Conservation (phyloP, 2,329 filamentous ascomycete genomes). For the Mollisia scopiformis region DNA sequence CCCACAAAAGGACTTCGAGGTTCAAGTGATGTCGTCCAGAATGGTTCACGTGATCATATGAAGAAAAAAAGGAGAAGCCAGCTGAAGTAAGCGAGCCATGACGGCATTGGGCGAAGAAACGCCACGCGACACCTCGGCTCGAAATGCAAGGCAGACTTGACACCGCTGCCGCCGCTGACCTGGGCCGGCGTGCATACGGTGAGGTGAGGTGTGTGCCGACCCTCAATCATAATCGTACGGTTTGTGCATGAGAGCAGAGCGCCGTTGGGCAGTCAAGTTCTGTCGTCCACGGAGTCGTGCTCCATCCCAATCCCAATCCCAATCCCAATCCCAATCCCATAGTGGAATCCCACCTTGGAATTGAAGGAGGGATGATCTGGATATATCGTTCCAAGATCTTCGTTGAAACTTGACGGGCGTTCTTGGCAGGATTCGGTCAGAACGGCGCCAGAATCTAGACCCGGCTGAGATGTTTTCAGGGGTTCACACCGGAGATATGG, state of each 20-base stretch:
- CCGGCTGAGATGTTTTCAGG: not conserved
- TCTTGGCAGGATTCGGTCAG: not conserved
- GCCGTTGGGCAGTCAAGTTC: too few species aligned
- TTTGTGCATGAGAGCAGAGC: not conserved
- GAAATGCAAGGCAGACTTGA: not conserved
- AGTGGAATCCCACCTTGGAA: not conserved
- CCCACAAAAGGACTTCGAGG: too few species aligned
- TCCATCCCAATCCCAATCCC: too few species aligned
- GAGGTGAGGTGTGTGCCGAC: too few species aligned
- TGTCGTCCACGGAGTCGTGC: too few species aligned
- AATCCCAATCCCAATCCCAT: not conserved
- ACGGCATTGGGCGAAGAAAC: too few species aligned
- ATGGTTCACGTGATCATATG: too few species aligned
- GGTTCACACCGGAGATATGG: not conserved
- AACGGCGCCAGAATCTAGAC: not conserved
- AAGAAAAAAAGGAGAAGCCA: not conserved
- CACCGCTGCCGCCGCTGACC: too few species aligned
- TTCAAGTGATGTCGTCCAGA: too few species aligned
- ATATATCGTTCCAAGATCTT: not conserved
- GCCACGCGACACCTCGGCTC: not conserved
- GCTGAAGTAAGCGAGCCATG: not conserved
- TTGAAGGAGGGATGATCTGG: not conserved
- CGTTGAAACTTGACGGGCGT: not conserved
- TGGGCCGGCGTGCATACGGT: too few species aligned
- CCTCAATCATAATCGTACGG: constrained; percentile 1